These are phyloP conservation scores for Debaryomycetaceae sp. DNA, from an alignment of 1,139 yeast species.

Conservation along the genomic window DNA sequence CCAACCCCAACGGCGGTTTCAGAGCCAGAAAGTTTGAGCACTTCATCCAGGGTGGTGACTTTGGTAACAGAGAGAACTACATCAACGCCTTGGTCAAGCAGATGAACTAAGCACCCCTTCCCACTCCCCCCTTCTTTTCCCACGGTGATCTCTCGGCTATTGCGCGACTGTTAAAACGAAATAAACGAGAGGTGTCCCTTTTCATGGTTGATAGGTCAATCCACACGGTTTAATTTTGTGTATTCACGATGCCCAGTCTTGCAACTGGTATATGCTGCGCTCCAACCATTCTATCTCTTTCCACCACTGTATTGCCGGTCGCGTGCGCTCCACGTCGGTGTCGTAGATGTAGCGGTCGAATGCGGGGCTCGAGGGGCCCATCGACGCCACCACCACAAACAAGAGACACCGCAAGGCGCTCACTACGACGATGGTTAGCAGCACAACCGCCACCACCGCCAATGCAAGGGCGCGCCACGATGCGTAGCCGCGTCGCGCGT, in stretches of 20 bases:
- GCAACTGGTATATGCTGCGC: constrained; percentile 21
- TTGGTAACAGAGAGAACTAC: constrained; percentile 99
- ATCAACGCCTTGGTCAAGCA: constrained; percentile 97
- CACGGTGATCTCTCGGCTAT: constrained; percentile 2
- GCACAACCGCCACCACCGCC: constrained; percentile 21
- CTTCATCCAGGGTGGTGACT: constrained; percentile 99
- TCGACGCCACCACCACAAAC: constrained; percentile 13
- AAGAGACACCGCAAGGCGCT: constrained; percentile 16
- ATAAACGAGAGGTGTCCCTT: constrained; percentile 7
- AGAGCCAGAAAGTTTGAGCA: constrained; percentile 99
- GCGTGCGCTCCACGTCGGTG: not conserved
- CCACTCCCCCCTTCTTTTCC: not conserved
- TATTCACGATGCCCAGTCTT: constrained; percentile 15
- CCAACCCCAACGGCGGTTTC: constrained; percentile 99
- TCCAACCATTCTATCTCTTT: constrained; percentile 31
- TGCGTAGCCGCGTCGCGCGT: too few species aligned
- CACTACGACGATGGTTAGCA: constrained; percentile 19
- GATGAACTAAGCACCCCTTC: constrained; percentile 63
- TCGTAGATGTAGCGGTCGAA: constrained; percentile 3
- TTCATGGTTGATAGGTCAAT: constrained; percentile 5
- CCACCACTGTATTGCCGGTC: constrained; percentile 22
- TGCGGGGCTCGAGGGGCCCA: too few species aligned
- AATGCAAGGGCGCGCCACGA: too few species aligned
- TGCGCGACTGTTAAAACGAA: constrained; percentile 1
- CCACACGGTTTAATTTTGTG: constrained; percentile 3